Evolutionary conservation across 208 protist genomes (phyloP).

Genomic region (Vickermania spadyakhi): DNA sequence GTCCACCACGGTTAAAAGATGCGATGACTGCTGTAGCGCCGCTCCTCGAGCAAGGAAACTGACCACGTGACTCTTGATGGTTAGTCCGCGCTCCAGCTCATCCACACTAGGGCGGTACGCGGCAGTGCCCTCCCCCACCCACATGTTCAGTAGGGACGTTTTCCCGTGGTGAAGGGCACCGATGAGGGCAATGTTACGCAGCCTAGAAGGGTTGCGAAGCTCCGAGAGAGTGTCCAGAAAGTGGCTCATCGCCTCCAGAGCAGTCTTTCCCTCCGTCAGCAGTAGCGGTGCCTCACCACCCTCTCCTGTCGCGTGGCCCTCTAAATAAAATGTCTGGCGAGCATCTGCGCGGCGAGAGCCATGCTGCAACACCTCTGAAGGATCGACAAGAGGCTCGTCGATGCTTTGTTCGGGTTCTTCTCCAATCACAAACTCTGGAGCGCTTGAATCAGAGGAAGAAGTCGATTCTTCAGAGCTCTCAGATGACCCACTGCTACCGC

Average conservation of each 20-base stretch:
- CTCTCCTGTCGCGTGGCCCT: background rate
- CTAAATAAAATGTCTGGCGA: conserved; percentile 1
- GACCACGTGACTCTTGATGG: conserved; percentile 61
- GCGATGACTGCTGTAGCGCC: conserved; percentile 31
- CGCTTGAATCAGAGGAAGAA: background rate
- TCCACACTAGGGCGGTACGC: conserved; percentile 43
- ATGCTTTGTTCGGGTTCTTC: conserved; percentile 53
- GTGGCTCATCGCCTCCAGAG: background rate
- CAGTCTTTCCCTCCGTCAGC: background rate
- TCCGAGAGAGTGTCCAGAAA: conserved; percentile 26
- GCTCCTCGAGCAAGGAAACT: conserved; percentile 33
- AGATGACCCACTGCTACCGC: conserved; percentile 1
- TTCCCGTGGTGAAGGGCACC: conserved; percentile 97
- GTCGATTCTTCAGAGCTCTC: background rate
- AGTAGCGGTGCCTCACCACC: background rate
- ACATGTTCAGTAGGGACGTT: conserved; percentile 91
- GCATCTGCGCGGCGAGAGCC: background rate
- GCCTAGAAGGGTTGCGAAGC: conserved; percentile 33
- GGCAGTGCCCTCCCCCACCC: conserved; percentile 17
- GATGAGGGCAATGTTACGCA: conserved; percentile 93
- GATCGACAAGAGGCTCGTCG: conserved; percentile 52
- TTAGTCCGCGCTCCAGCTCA: conserved; percentile 51
- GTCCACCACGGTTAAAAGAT: conserved; percentile 96
- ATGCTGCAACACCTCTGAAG: conserved; percentile 2
- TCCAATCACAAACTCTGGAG: conserved; percentile 57